A percentile compares a stretch with the other conserved stretches of the same genome.
phyloP scores from a whole-genome alignment of 768 basidiomycete genomes.

The Serendipita sp. region DNA sequence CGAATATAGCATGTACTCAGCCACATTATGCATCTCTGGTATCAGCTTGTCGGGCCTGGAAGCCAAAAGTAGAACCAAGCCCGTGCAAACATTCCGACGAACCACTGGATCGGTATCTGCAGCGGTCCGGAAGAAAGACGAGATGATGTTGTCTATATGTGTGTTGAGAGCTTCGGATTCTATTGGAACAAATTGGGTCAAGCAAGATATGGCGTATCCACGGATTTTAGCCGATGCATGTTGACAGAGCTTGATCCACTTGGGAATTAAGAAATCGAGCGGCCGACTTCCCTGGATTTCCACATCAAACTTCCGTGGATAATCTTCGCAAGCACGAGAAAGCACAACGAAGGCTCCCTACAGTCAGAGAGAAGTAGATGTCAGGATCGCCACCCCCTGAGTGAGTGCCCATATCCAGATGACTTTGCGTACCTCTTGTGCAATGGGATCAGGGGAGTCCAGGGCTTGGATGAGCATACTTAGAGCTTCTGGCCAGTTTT shows the following conservation, averaged over 20 bases:
- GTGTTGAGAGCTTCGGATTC: slow-evolving; percentile 72
- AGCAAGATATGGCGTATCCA: slow-evolving; percentile 80
- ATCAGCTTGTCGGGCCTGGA: slow-evolving; percentile 90
- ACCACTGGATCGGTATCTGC: slow-evolving; percentile 89
- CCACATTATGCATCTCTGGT: slow-evolving; percentile 88
- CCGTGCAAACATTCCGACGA: slow-evolving; percentile 88
- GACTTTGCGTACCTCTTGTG: slow-evolving; percentile 59
- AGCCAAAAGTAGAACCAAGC: slow-evolving; percentile 81
- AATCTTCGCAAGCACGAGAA: slow-evolving; percentile 93
- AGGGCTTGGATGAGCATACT: slow-evolving; percentile 66
- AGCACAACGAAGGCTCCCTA: slow-evolving; percentile 88
- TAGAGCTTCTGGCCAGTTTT: slow-evolving; percentile 90
- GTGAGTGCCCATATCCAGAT: not conserved
- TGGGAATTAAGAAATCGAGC: slow-evolving; percentile 91
- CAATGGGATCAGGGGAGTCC: slow-evolving; percentile 54
- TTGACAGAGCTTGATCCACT: slow-evolving; percentile 77
- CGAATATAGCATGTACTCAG: slow-evolving; percentile 97
- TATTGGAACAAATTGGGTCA: slow-evolving; percentile 85
- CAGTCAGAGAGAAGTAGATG: slow-evolving; percentile 10
- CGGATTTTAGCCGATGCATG: slow-evolving; percentile 81
- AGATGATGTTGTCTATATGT: slow-evolving; percentile 87
- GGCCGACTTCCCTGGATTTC: slow-evolving; percentile 86
- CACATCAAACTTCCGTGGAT: slow-evolving; percentile 85
- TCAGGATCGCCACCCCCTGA: slow-evolving; percentile 14
- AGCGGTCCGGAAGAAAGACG: slow-evolving; percentile 84